Base-by-base conservation (phyloP, 2,329 filamentous ascomycete species). In the Lachnellula willkommii region DNA sequence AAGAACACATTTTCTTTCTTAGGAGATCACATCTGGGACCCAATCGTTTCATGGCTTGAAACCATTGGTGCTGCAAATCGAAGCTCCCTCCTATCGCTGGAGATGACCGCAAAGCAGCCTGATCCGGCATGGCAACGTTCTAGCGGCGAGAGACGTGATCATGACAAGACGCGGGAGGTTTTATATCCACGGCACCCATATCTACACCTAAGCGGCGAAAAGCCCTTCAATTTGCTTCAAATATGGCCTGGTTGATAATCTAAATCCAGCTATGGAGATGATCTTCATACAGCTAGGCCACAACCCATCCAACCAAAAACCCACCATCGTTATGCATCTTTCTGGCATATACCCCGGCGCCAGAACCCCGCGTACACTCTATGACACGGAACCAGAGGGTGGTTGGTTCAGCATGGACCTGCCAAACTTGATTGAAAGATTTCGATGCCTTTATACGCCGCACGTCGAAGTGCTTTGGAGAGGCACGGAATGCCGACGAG, bases 381-480 rank as follows among this genome's bases (percentile, higher is more conserved):
- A 2, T 15, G 46, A 50, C 36, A 6, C 4, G 14, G 5, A 22
- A 12, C 52, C 52, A 35, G 22, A 48, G 26, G 7, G 17, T 0
- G 11, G 37, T 32, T 54, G 52, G 52, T 50, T 37, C 32, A 54
- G 52, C 36, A 49, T 54, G 52, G 52, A 54, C 32, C 24, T 54
- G 15, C 52, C 52, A 20, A 54, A 54, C 35, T 17, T 54, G 24
- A 43, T 54, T 2, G 45, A 54, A 22, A 54, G 43, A 43, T 54
- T 15, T n/a, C 45, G 46, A 24, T 49, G 20, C 36, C 46, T 54
- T 43, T 28, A 54, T 37, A 35, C 45, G 24, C 47, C 14, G 20
- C 35, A 48, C 35, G 52, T 54, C 4, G 46, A 54, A n/a, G 47
- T 54, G 20, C 52, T 54, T 37, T 54, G 52, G 52, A 54, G 50